Base-by-base conservation (phyloP, 2,329 filamentous ascomycete species). In the Sporothrix humicola region DNA sequence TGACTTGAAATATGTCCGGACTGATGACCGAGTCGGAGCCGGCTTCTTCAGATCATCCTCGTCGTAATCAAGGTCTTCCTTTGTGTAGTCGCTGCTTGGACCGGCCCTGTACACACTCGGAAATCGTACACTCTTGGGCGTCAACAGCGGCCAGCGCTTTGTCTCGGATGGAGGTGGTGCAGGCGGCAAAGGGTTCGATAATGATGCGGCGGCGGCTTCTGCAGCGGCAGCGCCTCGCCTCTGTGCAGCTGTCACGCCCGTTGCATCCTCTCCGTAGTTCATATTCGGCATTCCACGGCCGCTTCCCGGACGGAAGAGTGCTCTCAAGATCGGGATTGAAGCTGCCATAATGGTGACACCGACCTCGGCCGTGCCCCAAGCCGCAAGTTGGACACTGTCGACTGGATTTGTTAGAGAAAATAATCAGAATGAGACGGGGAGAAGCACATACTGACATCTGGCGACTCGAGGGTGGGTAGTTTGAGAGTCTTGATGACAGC, bases 281-380 rank as follows among this genome's bases (percentile, higher is more conserved):
- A 65, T 72, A 23, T 63, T 48, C 6, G 58, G 70, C 31, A 54
- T 37, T 31, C 26, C 10, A 4, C 15, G 23, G 23, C 17, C 13
- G 26, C 44, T 66, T 42, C 61, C 61, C 4, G 31, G 58, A 4
- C 71, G 78, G 58, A 79, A 71, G 5, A 81, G 75, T 3, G 78
- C 78, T 15, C 80, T 78, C n/a, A 81, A 73, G 9, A 81, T 77
- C 2, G 76, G 80, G 37, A 82, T 79, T 13, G 80, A 81, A 0
- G 79, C 77, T 5, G 79, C 81, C 76, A 81, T 79, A 65, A 82
- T 81, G 13, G 80, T 81, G 17, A 80, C 79, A 54, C 80, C 78
- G 5, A 79, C 79, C 74, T 82, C 81, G 10, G 79, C 79, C 15
- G 77, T 76, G 42, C 79, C 79, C 78, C 77, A 80, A 26, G 78